phyloP scores from a whole-genome alignment of 2,329 filamentous ascomycete species.

The Colletotrichum truncatum region DNA sequence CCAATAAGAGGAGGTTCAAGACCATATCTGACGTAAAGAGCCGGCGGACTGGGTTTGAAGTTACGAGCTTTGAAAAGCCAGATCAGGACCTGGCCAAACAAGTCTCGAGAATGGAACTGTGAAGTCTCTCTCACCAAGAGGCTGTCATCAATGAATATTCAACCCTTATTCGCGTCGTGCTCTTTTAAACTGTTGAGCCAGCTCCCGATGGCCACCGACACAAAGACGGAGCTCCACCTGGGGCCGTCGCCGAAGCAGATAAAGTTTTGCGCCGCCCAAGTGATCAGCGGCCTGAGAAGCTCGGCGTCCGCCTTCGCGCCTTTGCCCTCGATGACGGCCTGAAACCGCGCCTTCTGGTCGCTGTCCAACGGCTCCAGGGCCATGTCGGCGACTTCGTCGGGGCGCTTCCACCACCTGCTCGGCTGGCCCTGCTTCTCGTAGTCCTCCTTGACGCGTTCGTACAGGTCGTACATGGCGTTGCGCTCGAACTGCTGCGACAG shows the following conservation, averaged over 20 bases:
- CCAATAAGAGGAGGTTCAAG: background rate
- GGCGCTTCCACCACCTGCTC: slow-evolving; percentile 21
- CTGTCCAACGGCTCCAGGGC: background rate
- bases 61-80: background rate
- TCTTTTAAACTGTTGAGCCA: slow-evolving; percentile 12
- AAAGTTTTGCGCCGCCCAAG: slow-evolving; percentile 10
- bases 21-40: background rate
- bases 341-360: background rate
- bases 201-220: slow-evolving; percentile 15
- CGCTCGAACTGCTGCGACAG: slow-evolving; percentile 21
- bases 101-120: background rate
- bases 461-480: background rate
- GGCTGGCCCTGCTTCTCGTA: background rate
- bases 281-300: background rate
- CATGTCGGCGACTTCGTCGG: slow-evolving; percentile 1
- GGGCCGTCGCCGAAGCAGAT: slow-evolving; percentile 28
- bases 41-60: background rate
- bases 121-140: background rate
- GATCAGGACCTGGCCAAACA: background rate
- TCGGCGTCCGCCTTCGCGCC: background rate
- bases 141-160: background rate
- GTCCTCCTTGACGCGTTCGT: background rate
- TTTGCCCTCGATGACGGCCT: slow-evolving; percentile 7
- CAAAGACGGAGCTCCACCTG: slow-evolving; percentile 11
- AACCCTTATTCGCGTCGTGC: background rate